Evolutionary conservation across 1,139 yeast genomes (phyloP).

Genomic region (Geotrichum aggregatum): DNA sequence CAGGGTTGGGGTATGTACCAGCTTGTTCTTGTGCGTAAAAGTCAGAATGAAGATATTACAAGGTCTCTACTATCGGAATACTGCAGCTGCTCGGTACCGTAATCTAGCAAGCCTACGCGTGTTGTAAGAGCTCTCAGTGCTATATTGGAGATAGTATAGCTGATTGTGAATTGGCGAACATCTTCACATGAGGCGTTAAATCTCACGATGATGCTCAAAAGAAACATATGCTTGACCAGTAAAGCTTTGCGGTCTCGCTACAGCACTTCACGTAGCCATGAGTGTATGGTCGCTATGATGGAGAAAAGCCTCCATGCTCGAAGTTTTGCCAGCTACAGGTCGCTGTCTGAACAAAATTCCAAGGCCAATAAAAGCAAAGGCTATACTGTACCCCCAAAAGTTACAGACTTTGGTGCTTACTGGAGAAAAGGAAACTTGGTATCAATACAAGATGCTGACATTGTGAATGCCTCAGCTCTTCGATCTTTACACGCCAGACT

Average conservation of each 20-base stretch:
- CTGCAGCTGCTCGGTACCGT: too few relatives aligned
- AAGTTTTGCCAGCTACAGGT: neutral
- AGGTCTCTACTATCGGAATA: neutral
- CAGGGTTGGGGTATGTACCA: slow-evolving; percentile 9
- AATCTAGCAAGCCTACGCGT: too few relatives aligned
- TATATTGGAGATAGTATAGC: too few relatives aligned
- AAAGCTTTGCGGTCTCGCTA: neutral
- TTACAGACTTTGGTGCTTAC: slow-evolving; percentile 34
- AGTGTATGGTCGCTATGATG: neutral
- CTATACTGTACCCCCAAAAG: slow-evolving; percentile 19
- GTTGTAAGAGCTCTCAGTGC: too few relatives aligned
- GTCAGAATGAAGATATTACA: slow-evolving; percentile 15
- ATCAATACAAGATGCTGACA: slow-evolving; percentile 12
- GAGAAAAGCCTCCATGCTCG: too few relatives aligned
- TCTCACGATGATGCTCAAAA: neutral
- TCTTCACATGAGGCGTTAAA: neutral
- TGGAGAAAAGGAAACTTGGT: slow-evolving; percentile 23
- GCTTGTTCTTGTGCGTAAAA: slow-evolving; percentile 10
- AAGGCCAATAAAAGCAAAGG: neutral
- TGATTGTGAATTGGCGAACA: neutral
- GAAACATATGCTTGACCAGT: neutral
- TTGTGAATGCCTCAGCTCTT: slow-evolving; percentile 44
- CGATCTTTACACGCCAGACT: slow-evolving; percentile 79
- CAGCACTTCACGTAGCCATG: neutral
- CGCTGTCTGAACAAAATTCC: neutral